These are phyloP conservation scores for Talaromyces atroroseus DNA, from an alignment of 2,329 filamentous ascomycete genomes.

Conservation along the genomic window DNA sequence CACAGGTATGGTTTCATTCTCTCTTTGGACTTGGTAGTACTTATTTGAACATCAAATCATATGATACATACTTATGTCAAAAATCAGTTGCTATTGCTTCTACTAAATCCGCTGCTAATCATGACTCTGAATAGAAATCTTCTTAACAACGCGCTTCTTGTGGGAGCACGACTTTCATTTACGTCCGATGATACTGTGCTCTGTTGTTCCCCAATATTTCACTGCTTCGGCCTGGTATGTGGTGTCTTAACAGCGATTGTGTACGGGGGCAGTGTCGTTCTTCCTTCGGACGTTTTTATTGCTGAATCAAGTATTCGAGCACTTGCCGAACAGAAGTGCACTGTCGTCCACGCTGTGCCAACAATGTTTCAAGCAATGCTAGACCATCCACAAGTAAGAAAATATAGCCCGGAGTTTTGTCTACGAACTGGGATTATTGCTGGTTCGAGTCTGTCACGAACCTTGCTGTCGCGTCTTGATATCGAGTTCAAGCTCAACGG, in stretches of 20 bases:
- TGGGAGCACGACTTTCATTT: slow-evolving; percentile 62
- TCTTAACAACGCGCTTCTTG: slow-evolving; percentile 33
- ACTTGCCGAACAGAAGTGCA: slow-evolving; percentile 57
- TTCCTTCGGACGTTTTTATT: slow-evolving; percentile 52
- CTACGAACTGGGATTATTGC: slow-evolving; percentile 1
- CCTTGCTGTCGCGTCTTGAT: slow-evolving; percentile 5
- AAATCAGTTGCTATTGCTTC: background rate
- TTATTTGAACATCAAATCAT: background rate
- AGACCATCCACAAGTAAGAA: background rate
- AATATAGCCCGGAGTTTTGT: background rate
- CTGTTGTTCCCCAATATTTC: slow-evolving; percentile 71
- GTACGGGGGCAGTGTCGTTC: slow-evolving; percentile 64
- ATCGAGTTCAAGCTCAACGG: background rate
- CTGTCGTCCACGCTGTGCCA: slow-evolving; percentile 67
- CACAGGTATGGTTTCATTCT: slow-evolving; percentile 44
- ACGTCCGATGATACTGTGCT: slow-evolving; percentile 59
- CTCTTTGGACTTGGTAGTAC: background rate
- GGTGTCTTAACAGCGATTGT: slow-evolving; percentile 62
- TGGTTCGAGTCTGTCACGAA: background rate
- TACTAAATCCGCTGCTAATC: background rate
- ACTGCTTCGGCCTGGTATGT: slow-evolving; percentile 70
- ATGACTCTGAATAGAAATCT: background rate
- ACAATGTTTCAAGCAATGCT: slow-evolving; percentile 66
- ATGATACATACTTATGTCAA: background rate
- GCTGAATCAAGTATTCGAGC: slow-evolving; percentile 55